Conservation (phyloP, 23 red algal species). For the Gracilariopsis chorda region DNA sequence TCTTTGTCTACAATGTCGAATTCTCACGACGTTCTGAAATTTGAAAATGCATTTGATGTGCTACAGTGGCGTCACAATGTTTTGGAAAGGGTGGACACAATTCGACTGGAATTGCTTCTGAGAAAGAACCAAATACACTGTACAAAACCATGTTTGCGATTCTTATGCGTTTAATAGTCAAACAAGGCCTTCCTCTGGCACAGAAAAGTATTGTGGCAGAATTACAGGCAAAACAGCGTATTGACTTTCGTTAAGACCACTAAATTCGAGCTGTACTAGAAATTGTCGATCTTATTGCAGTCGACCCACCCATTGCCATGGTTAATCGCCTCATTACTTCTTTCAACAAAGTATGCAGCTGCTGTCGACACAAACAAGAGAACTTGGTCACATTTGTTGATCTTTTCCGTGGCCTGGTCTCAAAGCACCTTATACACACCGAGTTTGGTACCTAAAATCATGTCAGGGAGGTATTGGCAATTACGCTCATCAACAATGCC, state of each 20-base stretch:
- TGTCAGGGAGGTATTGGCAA: slow-evolving; percentile 20
- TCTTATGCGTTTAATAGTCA: no score
- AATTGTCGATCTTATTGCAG: slow-evolving; percentile 7
- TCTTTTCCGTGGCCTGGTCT: neutral
- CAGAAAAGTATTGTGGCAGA: neutral
- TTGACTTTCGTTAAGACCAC: no score
- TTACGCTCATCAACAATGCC: neutral
- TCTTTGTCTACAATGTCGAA: no score
- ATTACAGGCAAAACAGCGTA: no score
- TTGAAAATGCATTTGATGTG: no score
- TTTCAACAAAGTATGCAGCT: neutral
- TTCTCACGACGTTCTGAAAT: no score
- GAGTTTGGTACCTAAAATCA: neutral
- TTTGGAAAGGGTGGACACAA: no score
- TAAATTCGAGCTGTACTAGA: neutral
- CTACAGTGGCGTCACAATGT: no score
- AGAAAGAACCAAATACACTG: no score
- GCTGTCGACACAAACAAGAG: neutral
- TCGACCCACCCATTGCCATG: neutral
- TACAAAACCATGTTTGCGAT: no score
- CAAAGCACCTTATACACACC: slow-evolving; percentile 6
- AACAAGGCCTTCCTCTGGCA: no score
- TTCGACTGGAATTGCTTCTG: no score
- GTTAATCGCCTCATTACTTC: slow-evolving; percentile 31
- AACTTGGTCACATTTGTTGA: neutral